Evolutionary conservation across 2,329 filamentous ascomycete species (phyloP), one percentile per base, ranked within the genome.

Genomic region (Calonectria pteridis): DNA sequence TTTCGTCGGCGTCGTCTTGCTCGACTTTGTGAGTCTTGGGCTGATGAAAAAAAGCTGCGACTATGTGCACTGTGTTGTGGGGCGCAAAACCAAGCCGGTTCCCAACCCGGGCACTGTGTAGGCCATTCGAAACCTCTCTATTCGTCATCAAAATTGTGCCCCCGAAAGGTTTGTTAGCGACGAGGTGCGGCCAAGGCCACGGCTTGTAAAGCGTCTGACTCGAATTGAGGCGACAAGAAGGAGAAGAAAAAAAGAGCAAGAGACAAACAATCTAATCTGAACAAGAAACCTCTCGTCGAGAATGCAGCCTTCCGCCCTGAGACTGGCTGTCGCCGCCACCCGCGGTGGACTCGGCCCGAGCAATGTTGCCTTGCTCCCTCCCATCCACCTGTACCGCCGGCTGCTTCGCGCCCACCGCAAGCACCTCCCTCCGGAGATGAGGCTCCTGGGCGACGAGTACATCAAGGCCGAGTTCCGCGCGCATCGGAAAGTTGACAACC

Each of bases 381-480:
- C 96, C 0, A 94, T 98, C 62, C 95, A 93, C 3, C 90, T 99
- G 11, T 99, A 98, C 87, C 91, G 97, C 73, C 92, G 97, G 43
- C 87, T 99, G 31, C 88, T 99, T 35, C 93, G 97, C 77, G 93
- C 94, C 5, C 97, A 99, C 85, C 91, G 97, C 78, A 95, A 93
- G 81, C 90, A 93, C 79, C 87, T 99, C 13, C 92, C 93, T 0
- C 79, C 85, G 1, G 93, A 98, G 69, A 91, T 92, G 92, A 92
- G 97, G 43, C 72, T 98, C 6, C 86, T 99, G 10, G 97, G 97
- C 6, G 97, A 99, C 82, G 92, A 95, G 83, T 99, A 98, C 84
- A 89, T 98, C 83, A 98, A 97, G 86, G 91, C 92, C 58, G 97
- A 99, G 86, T 99, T 98, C 79, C 90, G 95, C 73, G 93, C 94